A percentile compares a stretch with the other conserved stretches of the same genome.
These are phyloP conservation scores for Penicillium sp. DNA, from an alignment of 2,329 filamentous ascomycete species.

Conservation along the genomic window DNA sequence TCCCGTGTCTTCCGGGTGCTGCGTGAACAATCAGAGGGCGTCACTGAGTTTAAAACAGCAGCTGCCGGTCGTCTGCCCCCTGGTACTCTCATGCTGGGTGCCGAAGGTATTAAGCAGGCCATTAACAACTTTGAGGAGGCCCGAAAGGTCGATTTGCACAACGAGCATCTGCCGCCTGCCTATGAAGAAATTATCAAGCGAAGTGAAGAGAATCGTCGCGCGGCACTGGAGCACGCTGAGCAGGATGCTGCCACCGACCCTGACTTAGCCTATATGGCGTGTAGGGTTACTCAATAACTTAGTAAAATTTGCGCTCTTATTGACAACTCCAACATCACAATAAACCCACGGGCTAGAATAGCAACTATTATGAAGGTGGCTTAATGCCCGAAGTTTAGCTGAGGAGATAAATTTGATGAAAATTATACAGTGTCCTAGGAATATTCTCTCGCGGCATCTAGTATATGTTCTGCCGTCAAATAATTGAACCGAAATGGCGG, in stretches of 20 bases:
- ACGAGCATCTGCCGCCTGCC: conserved; percentile 88
- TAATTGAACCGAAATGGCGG: too few species aligned
- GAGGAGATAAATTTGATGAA: too few species aligned
- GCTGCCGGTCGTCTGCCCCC: conserved; percentile 89
- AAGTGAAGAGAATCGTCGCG: conserved; percentile 77
- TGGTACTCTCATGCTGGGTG: conserved; percentile 95
- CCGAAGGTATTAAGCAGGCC: conserved; percentile 97
- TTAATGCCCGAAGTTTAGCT: too few species aligned
- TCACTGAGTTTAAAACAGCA: conserved; percentile 97
- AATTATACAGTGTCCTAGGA: too few species aligned
- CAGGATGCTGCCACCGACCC: conserved; percentile 91
- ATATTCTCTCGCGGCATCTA: too few species aligned
- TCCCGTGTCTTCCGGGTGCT: conserved; percentile 98
- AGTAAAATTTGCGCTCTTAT: too few species aligned
- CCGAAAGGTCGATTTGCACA: conserved; percentile 93
- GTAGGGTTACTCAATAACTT: too few species aligned
- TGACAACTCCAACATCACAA: too few species aligned
- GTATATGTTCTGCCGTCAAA: too few species aligned
- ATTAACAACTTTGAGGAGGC: conserved; percentile 97
- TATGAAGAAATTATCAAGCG: conserved; percentile 88
- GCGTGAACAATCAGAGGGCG: conserved; percentile 93
- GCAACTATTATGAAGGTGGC: too few species aligned
- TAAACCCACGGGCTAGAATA: too few species aligned
- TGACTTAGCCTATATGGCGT: too few species aligned
- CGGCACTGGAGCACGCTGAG: conserved; percentile 83